Percentiles rank a stretch among this genome's conserved stretches.
Conservation (phyloP, 2,329 filamentous ascomycete species). For the Colletotrichum sp. region DNA sequence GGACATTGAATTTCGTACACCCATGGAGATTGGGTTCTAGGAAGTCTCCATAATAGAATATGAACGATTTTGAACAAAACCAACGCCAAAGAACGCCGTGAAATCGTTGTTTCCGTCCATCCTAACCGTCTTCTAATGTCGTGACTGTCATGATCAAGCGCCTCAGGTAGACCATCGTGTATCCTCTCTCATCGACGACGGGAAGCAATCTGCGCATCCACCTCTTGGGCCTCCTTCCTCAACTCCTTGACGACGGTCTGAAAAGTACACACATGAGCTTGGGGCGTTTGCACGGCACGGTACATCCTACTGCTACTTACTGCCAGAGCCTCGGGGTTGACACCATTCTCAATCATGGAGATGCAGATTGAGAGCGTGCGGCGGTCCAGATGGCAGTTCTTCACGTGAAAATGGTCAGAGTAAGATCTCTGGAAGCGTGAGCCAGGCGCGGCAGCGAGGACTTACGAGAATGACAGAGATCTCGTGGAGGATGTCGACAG, state of each 20-base stretch:
- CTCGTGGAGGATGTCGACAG: constrained; percentile 82
- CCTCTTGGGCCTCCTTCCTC: constrained; percentile 58
- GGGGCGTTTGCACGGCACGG: not conserved
- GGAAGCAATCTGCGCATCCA: constrained; percentile 44
- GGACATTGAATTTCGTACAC: not conserved
- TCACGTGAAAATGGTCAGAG: constrained; percentile 6
- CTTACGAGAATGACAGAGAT: constrained; percentile 88
- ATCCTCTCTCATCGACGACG: constrained; percentile 24
- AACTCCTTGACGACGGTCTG: constrained; percentile 67
- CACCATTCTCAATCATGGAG: constrained; percentile 94
- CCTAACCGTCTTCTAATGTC: not conserved
- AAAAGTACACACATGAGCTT: not conserved
- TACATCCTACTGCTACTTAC: constrained; percentile 57
- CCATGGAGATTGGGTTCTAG: constrained; percentile 4
- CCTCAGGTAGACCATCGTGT: not conserved
- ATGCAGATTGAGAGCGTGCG: constrained; percentile 93
- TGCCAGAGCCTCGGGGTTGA: constrained; percentile 92
- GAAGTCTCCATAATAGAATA: constrained; percentile 9
- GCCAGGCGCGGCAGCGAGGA: constrained; percentile 17
- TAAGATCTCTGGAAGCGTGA: not conserved
- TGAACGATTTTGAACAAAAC: not conserved
- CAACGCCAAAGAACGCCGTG: constrained; percentile 5
- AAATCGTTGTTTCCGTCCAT: not conserved
- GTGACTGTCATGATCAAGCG: not conserved
- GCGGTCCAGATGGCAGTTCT: constrained; percentile 95